phyloP scores from a whole-genome alignment of 805 yeast species.

The Blastobotrys terrestris region DNA sequence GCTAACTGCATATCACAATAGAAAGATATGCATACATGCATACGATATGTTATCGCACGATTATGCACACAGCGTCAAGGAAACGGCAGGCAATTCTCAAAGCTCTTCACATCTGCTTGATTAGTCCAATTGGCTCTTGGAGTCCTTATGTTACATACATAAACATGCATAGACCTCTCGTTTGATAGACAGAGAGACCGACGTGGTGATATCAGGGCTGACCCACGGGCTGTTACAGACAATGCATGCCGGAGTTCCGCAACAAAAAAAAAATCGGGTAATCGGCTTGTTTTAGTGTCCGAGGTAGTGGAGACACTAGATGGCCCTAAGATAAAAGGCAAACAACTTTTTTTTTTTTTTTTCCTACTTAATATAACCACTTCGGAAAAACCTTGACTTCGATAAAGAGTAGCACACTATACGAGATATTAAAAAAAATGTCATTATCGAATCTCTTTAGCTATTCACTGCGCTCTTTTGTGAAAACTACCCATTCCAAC shows the following conservation, averaged over 20 bases:
- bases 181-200: no score
- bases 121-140: no score
- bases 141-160: no score
- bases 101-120: no score
- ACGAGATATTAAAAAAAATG: neutral
- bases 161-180: no score
- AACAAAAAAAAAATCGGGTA: no score
- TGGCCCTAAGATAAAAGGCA: neutral
- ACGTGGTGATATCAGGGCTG: neutral
- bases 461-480: slow-evolving; percentile 7
- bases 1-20: no score
- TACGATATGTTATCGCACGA: no score
- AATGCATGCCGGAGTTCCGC: neutral
- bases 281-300: neutral
- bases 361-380: neutral
- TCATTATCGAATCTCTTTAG: slow-evolving; percentile 8
- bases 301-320: neutral
- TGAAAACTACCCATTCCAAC: slow-evolving; percentile 23
- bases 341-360: neutral
- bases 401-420: neutral
- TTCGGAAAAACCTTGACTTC: neutral
- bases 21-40: no score
- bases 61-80: no score
- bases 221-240: neutral
- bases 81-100: no score